Base-by-base conservation (phyloP, 495 filamentous ascomycete genomes). In the Talaromyces trachyspermus region DNA sequence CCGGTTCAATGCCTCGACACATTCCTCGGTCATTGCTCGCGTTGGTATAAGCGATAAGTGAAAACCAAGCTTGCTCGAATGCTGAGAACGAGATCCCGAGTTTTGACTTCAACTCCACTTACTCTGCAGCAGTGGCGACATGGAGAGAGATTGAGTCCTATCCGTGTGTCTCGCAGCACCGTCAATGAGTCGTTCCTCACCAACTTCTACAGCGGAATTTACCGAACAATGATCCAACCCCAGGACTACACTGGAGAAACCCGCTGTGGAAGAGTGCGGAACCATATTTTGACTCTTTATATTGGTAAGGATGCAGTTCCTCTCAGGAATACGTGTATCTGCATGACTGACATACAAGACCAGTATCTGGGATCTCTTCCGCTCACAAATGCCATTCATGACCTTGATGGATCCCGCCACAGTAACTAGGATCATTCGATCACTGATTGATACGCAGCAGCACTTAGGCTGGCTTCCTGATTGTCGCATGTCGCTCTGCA, bases 201-300 rank as follows among this genome's bases (percentile, higher is more conserved):
- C 65, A 53, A 60, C 77, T 53, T 86, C 77, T 66, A 80, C 71
- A 70, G 66, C 51, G 68, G 68, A 1, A 67, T 73, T 11, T 73
- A 73, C 43, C 54, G 70, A 9, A 71, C 70, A 19, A 85, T 87
- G 79, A 58, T 87, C 18, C 74, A 86, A 24, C 85, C 85, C 0
- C 83, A 84, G 26, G 83, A 89, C 56, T 79, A 81, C 38, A 88
- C 84, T 0, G 83, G 83, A 1, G 85, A 88, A 88, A 88, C 47
- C 83, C 84, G 0, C 63, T 78, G 1, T 88, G 85, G 84, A 57
- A 54, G 3, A 85, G 83, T 18, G 54, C 49, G 2, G 84, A 88
- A 66, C 85, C 85, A 7, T 88, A 72, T 36, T 74, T 72, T 54
- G 70, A 74, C 46, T 71, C 67, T 11, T 71, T 71, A 48, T 74